Evolutionary conservation across 2,329 filamentous ascomycete genomes (phyloP).

Genomic region (Elsinoe fawcettii): DNA sequence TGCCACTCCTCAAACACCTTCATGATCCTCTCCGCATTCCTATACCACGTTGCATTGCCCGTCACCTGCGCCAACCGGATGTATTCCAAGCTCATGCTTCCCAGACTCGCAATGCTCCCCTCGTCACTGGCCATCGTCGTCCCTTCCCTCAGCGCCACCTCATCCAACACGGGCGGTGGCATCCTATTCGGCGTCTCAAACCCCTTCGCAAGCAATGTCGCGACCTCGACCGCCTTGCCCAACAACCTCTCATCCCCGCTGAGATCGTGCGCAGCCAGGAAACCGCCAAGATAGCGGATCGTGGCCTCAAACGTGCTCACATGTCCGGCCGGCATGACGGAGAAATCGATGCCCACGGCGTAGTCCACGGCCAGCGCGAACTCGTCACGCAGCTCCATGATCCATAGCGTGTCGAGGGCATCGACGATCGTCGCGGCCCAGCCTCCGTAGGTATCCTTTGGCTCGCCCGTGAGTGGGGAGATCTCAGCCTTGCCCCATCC

Average conservation of each 20-base stretch:
- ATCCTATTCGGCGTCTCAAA: constrained; percentile 64
- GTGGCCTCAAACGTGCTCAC: constrained; percentile 53
- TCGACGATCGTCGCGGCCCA: constrained; percentile 37
- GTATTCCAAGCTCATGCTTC: constrained; percentile 54
- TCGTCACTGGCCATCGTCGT: constrained; percentile 25
- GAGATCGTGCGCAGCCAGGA: constrained; percentile 49
- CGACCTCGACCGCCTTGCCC: constrained; percentile 55
- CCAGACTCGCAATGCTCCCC: constrained; percentile 39
- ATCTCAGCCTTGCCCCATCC: constrained; percentile 6
- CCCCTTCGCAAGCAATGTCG: constrained; percentile 55
- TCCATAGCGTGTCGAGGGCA: constrained; percentile 35
- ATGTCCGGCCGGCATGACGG: constrained; percentile 40
- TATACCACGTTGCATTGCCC: constrained; percentile 52
- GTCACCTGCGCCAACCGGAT: constrained; percentile 59
- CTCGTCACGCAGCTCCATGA: constrained; percentile 34
- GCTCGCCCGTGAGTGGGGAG: constrained; percentile 25
- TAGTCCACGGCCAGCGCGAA: neutral
- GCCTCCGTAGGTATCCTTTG: constrained; percentile 32
- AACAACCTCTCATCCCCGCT: constrained; percentile 50
- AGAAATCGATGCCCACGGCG: constrained; percentile 51
- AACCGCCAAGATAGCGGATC: constrained; percentile 36
- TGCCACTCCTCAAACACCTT: constrained; percentile 50
- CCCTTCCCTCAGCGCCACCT: constrained; percentile 25
- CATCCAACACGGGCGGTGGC: constrained; percentile 53
- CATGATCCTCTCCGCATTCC: constrained; percentile 51